phyloP scores from a whole-genome alignment of 2,329 filamentous ascomycete genomes.

The Stylonectria norvegica region DNA sequence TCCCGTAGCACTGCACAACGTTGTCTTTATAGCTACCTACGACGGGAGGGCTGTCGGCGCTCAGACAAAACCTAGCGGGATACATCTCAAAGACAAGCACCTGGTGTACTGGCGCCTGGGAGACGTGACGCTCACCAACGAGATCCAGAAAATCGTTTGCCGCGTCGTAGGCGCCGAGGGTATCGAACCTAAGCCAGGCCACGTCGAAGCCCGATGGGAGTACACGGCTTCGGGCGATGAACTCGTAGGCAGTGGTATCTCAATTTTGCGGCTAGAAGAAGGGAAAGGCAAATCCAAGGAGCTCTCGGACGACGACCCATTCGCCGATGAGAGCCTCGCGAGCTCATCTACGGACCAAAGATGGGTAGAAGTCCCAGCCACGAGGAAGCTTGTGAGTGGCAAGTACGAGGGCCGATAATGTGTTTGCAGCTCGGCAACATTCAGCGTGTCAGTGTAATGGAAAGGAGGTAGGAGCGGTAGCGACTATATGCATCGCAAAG shows the following conservation, averaged over 20 bases:
- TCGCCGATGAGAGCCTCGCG: conserved; percentile 51
- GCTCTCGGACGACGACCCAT: conserved; percentile 58
- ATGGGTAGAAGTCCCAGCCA: conserved; percentile 66
- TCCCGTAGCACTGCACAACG: conserved; percentile 59
- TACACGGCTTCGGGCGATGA: conserved; percentile 41
- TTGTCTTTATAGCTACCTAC: conserved; percentile 70
- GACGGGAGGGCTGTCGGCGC: conserved; percentile 65
- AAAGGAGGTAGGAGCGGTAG: conserved; percentile 4
- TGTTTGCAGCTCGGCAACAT: neutral
- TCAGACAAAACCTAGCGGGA: conserved; percentile 77
- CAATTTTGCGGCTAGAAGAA: conserved; percentile 54
- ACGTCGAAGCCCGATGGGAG: conserved; percentile 83
- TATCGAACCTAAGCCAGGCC: conserved; percentile 66
- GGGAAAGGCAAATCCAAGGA: conserved; percentile 52
- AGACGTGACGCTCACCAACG: conserved; percentile 65
- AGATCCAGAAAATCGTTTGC: conserved; percentile 75
- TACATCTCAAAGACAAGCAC: conserved; percentile 71
- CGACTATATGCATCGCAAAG: conserved; percentile 24
- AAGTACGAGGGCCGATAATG: conserved; percentile 61
- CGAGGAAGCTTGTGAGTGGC: conserved; percentile 68
- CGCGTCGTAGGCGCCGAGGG: conserved; percentile 72
- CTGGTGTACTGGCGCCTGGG: conserved; percentile 78
- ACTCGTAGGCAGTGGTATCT: conserved; percentile 58
- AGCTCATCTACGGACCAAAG: conserved; percentile 28
- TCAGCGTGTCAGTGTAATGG: conserved; percentile 1